Evolutionary conservation across 2,329 filamentous ascomycete species (phyloP).

Genomic region (Stachybotrys chartarum): DNA sequence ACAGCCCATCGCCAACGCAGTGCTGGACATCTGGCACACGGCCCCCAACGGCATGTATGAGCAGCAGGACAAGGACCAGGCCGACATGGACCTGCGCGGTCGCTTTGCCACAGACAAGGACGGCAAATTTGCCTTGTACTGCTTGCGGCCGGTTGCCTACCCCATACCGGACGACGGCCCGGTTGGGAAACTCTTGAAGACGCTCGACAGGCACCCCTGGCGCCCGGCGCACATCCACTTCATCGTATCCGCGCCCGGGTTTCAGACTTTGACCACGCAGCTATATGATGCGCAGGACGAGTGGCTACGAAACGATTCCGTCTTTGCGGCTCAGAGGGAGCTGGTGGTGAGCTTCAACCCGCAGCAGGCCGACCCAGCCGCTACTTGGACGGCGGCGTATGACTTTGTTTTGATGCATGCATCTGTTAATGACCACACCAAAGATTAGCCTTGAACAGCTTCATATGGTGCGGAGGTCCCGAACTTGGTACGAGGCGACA

Average conservation of each 20-base stretch:
- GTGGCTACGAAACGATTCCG: background rate
- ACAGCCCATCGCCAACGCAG: background rate
- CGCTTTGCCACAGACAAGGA: conserved; percentile 41
- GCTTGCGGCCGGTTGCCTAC: conserved; percentile 76
- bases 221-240: conserved; percentile 75
- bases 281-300: background rate
- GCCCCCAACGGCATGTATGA: conserved; percentile 1
- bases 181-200: conserved; percentile 61
- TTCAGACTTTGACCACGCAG: background rate
- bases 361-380: background rate
- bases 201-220: conserved; percentile 62
- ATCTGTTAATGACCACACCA: background rate
- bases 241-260: conserved; percentile 33
- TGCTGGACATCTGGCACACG: background rate
- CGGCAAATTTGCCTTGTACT: conserved; percentile 69
- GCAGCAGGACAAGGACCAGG: background rate
- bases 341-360: background rate
- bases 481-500: background rate
- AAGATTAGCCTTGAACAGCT: background rate
- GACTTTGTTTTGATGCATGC: background rate
- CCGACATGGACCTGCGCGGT: background rate
- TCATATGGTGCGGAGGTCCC: background rate
- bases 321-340: background rate
- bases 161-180: conserved; percentile 78
- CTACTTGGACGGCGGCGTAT: background rate